Evolutionary conservation across 202 grass and related monocot species (phyloP).

Genomic region (Schoenoplectus tabernaemontani): DNA sequence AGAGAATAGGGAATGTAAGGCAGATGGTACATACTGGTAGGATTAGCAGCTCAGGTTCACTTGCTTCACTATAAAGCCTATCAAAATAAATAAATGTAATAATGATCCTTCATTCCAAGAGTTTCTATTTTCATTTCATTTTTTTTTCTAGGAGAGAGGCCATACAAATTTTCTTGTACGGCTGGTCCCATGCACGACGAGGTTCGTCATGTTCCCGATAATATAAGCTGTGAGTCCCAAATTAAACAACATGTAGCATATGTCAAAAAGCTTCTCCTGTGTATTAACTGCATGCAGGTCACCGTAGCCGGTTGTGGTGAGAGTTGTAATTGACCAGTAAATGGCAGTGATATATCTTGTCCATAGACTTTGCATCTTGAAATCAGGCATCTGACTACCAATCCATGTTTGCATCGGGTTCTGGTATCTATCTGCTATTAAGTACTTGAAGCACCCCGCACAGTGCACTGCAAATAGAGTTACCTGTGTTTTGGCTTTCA

Average conservation of each 20-base stretch:
- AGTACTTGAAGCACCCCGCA: slow-evolving; percentile 83
- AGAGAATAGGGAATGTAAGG: not conserved
- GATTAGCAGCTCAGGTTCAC: not conserved
- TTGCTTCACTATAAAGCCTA: too few species aligned
- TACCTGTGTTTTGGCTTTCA: slow-evolving; percentile 36
- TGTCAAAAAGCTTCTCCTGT: slow-evolving; percentile 69
- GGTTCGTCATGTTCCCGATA: slow-evolving; percentile 92
- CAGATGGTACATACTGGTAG: not conserved
- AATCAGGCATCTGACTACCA: slow-evolving; percentile 64
- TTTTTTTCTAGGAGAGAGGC: too few species aligned
- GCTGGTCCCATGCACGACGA: slow-evolving; percentile 73
- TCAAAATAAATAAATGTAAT: too few species aligned
- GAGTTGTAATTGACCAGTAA: slow-evolving; percentile 89
- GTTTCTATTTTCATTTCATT: too few species aligned
- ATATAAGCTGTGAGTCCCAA: slow-evolving; percentile 78
- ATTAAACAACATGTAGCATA: slow-evolving; percentile 87
- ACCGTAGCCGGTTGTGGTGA: slow-evolving; percentile 83
- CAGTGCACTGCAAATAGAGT: slow-evolving; percentile 78
- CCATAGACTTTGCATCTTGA: slow-evolving; percentile 61
- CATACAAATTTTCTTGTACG: slow-evolving; percentile 80
- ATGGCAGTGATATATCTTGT: slow-evolving; percentile 63
- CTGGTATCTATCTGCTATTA: slow-evolving; percentile 77
- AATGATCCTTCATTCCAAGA: too few species aligned
- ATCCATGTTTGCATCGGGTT: slow-evolving; percentile 73
- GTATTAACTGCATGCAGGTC: slow-evolving; percentile 79